phyloP scores from a whole-genome alignment of 2,329 filamentous ascomycete species.

The Aspergillus tubingensis region DNA sequence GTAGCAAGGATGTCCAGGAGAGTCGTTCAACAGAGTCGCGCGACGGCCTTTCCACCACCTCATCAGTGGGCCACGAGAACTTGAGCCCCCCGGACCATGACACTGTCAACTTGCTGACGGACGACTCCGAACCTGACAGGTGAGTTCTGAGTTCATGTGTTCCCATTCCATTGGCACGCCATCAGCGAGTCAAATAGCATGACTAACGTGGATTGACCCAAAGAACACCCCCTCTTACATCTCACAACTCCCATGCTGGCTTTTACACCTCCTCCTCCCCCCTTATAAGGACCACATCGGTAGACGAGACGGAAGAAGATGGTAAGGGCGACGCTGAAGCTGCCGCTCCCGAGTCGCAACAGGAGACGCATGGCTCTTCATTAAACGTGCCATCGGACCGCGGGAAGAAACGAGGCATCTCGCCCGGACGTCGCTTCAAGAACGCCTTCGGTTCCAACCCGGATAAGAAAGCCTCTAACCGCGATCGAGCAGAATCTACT shows the following conservation, averaged over 20 bases:
- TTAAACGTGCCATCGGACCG: slow-evolving; percentile 38
- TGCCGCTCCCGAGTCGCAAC: slow-evolving; percentile 43
- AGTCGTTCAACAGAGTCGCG: slow-evolving; percentile 29
- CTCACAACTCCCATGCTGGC: slow-evolving; percentile 66
- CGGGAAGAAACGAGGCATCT: slow-evolving; percentile 61
- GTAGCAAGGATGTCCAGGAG: slow-evolving; percentile 24
- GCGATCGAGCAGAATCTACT: slow-evolving; percentile 48
- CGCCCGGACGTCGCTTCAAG: slow-evolving; percentile 70
- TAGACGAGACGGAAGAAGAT: slow-evolving; percentile 43
- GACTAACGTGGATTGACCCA: slow-evolving; percentile 26
- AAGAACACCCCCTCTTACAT: slow-evolving; percentile 52
- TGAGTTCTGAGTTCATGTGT: slow-evolving; percentile 32
- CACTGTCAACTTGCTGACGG: slow-evolving; percentile 33
- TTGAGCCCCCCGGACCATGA: slow-evolving; percentile 25
- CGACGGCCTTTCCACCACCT: slow-evolving; percentile 24
- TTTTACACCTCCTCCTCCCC: slow-evolving; percentile 71
- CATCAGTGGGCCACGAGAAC: slow-evolving; percentile 28
- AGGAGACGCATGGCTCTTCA: slow-evolving; percentile 39
- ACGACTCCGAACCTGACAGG: slow-evolving; percentile 46
- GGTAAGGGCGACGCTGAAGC: slow-evolving; percentile 30
- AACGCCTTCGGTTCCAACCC: slow-evolving; percentile 63
- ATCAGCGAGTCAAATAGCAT: slow-evolving; percentile 23
- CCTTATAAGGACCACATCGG: slow-evolving; percentile 60
- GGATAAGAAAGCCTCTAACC: slow-evolving; percentile 55
- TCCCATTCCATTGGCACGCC: not conserved